phyloP scores from a whole-genome alignment of 257 asterid species.

The Solanum bukasovii region DNA sequence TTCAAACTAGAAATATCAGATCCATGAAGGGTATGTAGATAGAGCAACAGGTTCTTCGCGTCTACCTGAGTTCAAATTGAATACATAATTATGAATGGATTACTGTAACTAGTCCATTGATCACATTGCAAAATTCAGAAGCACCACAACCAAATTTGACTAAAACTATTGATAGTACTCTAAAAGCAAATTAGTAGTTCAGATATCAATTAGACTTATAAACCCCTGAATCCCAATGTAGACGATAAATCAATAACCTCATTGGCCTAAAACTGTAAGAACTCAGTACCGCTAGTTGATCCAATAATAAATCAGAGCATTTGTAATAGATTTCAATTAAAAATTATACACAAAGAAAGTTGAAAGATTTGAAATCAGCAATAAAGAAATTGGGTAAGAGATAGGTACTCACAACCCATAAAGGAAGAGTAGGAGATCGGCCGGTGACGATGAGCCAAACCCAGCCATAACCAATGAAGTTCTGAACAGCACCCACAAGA shows the following conservation, averaged over 20 bases:
- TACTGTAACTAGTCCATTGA: not conserved
- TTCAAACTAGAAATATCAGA: not conserved
- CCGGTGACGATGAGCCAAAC: conserved; percentile 47
- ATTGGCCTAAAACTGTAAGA: not conserved
- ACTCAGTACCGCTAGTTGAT: not conserved
- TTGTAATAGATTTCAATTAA: not conserved
- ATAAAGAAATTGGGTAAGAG: not conserved
- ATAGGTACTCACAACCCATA: conserved; percentile 35
- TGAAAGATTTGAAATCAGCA: not conserved
- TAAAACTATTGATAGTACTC: not conserved
- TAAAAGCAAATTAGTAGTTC: not conserved
- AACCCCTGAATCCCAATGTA: not conserved
- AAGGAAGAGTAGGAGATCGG: conserved; percentile 27
- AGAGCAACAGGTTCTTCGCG: not conserved
- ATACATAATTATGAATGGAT: not conserved
- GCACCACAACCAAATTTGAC: not conserved
- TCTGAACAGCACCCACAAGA: conserved; percentile 35
- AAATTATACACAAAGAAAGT: not conserved
- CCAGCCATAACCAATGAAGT: conserved; percentile 45
- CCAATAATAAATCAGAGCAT: not conserved
- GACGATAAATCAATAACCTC: not conserved
- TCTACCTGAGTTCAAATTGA: not conserved
- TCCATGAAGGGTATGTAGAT: not conserved
- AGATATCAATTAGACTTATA: not conserved
- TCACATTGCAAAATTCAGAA: not conserved